Evolutionary conservation across 2,329 filamentous ascomycete species (phyloP).

Genomic region (Fusarium nematophilum): DNA sequence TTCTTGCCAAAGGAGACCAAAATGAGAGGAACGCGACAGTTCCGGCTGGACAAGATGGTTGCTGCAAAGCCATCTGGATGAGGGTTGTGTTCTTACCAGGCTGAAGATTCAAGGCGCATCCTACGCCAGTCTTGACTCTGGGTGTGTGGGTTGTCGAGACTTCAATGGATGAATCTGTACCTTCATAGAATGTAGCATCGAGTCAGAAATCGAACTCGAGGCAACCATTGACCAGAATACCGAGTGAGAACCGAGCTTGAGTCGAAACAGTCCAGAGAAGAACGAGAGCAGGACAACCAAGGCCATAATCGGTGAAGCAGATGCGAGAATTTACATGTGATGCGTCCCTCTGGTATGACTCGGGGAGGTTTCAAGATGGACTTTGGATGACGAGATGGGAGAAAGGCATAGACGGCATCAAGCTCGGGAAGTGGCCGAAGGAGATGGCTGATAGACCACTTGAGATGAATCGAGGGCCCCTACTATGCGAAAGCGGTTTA

Average conservation of each 20-base stretch:
- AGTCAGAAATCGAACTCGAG: not conserved
- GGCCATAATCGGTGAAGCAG: not conserved
- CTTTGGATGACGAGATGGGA: not conserved
- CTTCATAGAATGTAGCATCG: conserved; percentile 1
- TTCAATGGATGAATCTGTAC: not conserved
- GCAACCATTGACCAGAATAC: not conserved
- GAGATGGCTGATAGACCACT: conserved; percentile 14
- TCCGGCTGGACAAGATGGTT: not conserved
- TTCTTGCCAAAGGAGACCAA: not conserved
- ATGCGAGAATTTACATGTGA: not conserved
- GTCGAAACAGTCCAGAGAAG: too few relatives aligned
- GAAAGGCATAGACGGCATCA: not conserved
- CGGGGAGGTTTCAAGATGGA: not conserved
- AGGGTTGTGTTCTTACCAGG: not conserved
- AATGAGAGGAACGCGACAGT: not conserved
- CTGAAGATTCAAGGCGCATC: not conserved
- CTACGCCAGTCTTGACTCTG: not conserved
- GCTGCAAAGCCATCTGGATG: not conserved
- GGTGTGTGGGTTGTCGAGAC: not conserved
- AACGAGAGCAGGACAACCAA: too few relatives aligned
- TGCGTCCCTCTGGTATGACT: not conserved
- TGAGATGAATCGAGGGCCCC: conserved; percentile 17
- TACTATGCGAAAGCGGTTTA: not conserved
- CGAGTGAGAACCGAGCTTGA: not conserved
- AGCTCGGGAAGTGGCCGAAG: conserved; percentile 38